These are phyloP conservation scores for Mrakia gelida DNA, from an alignment of 768 basidiomycete species.

Conservation along the genomic window DNA sequence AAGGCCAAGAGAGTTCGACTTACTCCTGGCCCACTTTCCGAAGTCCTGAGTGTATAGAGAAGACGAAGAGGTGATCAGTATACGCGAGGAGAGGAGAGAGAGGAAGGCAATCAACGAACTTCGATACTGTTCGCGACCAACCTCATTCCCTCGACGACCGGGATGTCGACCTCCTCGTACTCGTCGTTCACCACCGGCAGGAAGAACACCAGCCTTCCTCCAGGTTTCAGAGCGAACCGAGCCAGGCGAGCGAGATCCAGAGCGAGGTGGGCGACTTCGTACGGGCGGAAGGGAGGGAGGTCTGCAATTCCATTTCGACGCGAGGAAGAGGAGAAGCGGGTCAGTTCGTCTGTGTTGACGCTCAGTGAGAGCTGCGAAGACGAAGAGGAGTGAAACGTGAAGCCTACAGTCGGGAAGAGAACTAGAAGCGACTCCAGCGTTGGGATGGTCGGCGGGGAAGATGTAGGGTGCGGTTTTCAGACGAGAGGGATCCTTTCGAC, in stretches of 20 bases:
- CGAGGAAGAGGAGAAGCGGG: neutral
- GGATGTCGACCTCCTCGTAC: conserved; percentile 80
- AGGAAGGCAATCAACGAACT: conserved; percentile 26
- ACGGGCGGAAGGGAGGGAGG: conserved; percentile 86
- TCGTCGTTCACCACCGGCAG: conserved; percentile 73
- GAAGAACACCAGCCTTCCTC: conserved; percentile 90
- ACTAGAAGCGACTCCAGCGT: conserved; percentile 34
- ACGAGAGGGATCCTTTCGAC: conserved; percentile 34
- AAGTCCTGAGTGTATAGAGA: conserved; percentile 5
- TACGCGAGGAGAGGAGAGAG: neutral
- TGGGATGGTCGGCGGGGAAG: conserved; percentile 44
- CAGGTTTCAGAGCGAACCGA: conserved; percentile 75
- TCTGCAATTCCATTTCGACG: conserved; percentile 45
- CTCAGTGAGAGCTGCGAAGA: too few species aligned
- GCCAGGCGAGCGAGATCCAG: conserved; percentile 74
- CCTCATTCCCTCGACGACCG: conserved; percentile 77
- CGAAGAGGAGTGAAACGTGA: neutral
- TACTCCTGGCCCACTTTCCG: conserved; percentile 26
- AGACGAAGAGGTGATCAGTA: neutral
- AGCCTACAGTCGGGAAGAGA: conserved; percentile 40
- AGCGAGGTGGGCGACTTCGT: conserved; percentile 80
- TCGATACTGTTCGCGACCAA: conserved; percentile 84
- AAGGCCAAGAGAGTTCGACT: conserved; percentile 32
- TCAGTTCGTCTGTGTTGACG: neutral
- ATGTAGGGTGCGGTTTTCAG: conserved; percentile 40